Percentiles rank a stretch among this genome's conserved stretches.
phyloP scores from a whole-genome alignment of 2,329 filamentous ascomycete genomes.

The Diaporthe ampelina region DNA sequence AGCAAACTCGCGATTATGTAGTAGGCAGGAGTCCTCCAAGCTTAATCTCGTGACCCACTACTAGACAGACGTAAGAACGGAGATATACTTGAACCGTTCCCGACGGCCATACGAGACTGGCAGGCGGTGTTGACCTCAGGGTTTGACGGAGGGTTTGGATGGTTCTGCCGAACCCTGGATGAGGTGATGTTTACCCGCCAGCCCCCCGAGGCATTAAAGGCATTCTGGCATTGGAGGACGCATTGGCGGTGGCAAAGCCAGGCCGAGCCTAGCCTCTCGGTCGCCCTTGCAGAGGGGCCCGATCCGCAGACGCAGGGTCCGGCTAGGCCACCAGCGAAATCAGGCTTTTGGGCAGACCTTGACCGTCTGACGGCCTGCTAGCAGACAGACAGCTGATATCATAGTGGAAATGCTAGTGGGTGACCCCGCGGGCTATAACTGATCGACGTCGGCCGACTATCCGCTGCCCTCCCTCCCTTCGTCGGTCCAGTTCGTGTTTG shows the following conservation, averaged over 20 bases:
- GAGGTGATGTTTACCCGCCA: too few species aligned
- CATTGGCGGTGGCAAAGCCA: background rate
- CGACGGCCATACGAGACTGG: too few species aligned
- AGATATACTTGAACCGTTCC: too few species aligned
- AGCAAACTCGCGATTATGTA: too few species aligned
- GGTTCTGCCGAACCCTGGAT: too few species aligned
- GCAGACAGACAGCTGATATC: background rate
- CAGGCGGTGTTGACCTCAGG: too few species aligned
- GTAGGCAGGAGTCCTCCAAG: too few species aligned
- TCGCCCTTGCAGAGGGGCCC: constrained; percentile 32
- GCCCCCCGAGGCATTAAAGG: too few species aligned
- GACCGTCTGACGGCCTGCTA: background rate
- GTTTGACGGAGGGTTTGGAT: too few species aligned
- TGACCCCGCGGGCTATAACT: background rate
- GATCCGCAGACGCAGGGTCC: constrained; percentile 26
- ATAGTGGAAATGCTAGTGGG: background rate
- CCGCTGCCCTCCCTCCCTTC: background rate
- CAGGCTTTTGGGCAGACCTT: background rate
- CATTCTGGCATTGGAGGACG: too few species aligned
- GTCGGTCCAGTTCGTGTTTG: background rate
- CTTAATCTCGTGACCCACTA: too few species aligned
- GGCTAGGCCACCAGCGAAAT: background rate
- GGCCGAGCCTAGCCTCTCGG: background rate
- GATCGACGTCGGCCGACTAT: constrained; percentile 12
- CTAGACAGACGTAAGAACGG: too few species aligned